Percentiles rank a stretch among this genome's conserved stretches.
phyloP scores from a whole-genome alignment of 2,329 filamentous ascomycete genomes.

The Alternaria angustiovoidea region DNA sequence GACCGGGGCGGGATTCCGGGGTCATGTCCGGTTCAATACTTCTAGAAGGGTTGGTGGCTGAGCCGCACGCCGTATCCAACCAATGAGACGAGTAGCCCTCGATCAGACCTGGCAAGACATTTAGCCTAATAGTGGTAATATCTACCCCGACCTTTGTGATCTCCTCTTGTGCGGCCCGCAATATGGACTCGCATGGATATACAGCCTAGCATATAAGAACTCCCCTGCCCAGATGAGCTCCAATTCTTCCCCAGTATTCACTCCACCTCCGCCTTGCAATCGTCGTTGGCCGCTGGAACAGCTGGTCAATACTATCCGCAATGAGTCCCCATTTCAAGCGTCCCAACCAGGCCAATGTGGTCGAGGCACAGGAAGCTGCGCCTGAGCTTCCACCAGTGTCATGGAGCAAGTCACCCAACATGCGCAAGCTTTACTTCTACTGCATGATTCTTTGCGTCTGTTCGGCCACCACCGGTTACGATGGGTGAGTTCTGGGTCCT shows the following conservation, averaged over 20 bases:
- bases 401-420: not conserved
- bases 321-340: slow-evolving; percentile 24
- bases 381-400: not conserved
- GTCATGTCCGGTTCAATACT: slow-evolving; percentile 19
- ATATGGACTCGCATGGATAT: slow-evolving; percentile 14
- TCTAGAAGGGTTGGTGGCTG: slow-evolving; percentile 26
- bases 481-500: slow-evolving; percentile 54
- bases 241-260: slow-evolving; percentile 24
- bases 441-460: slow-evolving; percentile 61
- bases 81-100: slow-evolving; percentile 17
- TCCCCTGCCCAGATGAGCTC: slow-evolving; percentile 11
- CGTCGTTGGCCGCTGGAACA: slow-evolving; percentile 14
- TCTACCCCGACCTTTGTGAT: slow-evolving; percentile 19
- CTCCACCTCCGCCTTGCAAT: slow-evolving; percentile 15
- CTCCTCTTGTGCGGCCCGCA: slow-evolving; percentile 27
- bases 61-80: slow-evolving; percentile 11
- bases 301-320: slow-evolving; percentile 14
- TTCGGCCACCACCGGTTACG: slow-evolving; percentile 65
- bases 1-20: slow-evolving; percentile 16
- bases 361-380: slow-evolving; percentile 26
- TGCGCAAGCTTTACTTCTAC: slow-evolving; percentile 63
- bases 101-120: slow-evolving; percentile 18
- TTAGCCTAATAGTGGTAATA: slow-evolving; percentile 27
- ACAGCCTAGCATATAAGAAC: slow-evolving; percentile 23
- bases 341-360: slow-evolving; percentile 18